Conservation (phyloP, 345 rosid species). For the Salix koriyanagi region DNA sequence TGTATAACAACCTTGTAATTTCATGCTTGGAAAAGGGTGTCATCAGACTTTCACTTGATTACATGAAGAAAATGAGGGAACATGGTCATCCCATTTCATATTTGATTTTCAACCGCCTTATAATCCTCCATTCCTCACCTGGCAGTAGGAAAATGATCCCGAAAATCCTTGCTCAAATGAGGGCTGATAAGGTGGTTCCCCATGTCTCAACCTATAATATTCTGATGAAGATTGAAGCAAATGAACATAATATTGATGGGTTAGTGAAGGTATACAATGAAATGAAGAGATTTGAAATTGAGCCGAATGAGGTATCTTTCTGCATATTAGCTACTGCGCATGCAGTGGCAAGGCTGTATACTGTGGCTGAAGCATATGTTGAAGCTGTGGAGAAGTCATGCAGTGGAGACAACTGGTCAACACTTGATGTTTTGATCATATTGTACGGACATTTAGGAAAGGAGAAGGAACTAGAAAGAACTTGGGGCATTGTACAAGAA, state of each 20-base stretch:
- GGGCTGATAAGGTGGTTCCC: slow-evolving; percentile 72
- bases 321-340: slow-evolving; percentile 85
- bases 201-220: slow-evolving; percentile 86
- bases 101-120: slow-evolving; percentile 77
- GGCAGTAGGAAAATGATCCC: slow-evolving; percentile 60
- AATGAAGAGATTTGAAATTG: slow-evolving; percentile 57
- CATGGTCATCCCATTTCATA: slow-evolving; percentile 61
- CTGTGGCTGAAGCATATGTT: slow-evolving; percentile 68
- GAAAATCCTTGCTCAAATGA: slow-evolving; percentile 72
- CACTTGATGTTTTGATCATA: slow-evolving; percentile 70
- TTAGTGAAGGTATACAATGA: slow-evolving; percentile 52
- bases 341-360: slow-evolving; percentile 77
- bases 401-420: slow-evolving; percentile 80
- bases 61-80: slow-evolving; percentile 96
- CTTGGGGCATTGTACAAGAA: slow-evolving; percentile 53
- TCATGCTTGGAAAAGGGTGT: slow-evolving; percentile 77
- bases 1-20: slow-evolving; percentile 80
- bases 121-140: slow-evolving; percentile 69
- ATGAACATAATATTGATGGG: slow-evolving; percentile 69
- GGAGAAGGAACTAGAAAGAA: slow-evolving; percentile 55
- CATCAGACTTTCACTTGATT: slow-evolving; percentile 63
- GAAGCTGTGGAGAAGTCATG: slow-evolving; percentile 69
- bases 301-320: slow-evolving; percentile 75
- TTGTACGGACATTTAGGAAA: slow-evolving; percentile 67
- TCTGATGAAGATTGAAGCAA: slow-evolving; percentile 87